Evolutionary conservation across 2,329 filamentous ascomycete genomes (phyloP).

Genomic region (Aspergillus brunneoviolaceus): DNA sequence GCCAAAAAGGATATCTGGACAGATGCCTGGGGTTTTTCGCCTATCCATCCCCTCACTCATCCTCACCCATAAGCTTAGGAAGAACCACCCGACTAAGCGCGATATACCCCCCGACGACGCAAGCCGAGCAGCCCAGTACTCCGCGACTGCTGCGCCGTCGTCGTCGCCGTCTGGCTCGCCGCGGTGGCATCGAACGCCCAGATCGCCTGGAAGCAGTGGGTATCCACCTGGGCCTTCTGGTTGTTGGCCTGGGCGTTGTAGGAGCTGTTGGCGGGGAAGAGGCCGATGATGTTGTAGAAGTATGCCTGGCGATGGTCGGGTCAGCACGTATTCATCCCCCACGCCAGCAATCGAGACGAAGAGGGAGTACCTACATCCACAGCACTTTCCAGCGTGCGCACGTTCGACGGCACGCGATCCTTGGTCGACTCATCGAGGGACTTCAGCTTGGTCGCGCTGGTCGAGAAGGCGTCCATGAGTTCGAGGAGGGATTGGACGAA

Average conservation of each 20-base stretch:
- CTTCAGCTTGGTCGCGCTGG: not conserved
- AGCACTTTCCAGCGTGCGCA: conserved; percentile 1
- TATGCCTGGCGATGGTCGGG: not conserved
- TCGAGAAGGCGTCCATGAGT: conserved; percentile 4
- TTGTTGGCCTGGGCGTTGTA: conserved; percentile 6
- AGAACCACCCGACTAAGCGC: too few species aligned
- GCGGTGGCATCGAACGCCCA: conserved; percentile 1
- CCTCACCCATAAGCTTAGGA: too few species aligned
- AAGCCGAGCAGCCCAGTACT: not conserved
- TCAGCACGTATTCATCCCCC: not conserved
- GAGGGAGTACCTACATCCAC: not conserved
- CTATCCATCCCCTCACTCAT: too few species aligned
- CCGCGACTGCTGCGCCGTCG: too few species aligned
- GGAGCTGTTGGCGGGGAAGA: conserved; percentile 4
- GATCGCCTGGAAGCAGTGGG: conserved; percentile 4
- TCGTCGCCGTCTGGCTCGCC: not conserved
- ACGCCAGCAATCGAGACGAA: too few species aligned
- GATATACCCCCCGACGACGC: too few species aligned
- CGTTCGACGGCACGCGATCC: not conserved
- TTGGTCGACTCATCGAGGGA: not conserved
- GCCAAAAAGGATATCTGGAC: too few species aligned
- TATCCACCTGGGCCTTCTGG: conserved; percentile 5
- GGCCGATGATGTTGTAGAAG: conserved; percentile 6
- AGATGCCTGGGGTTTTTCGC: too few species aligned
- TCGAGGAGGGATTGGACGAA: conserved; percentile 8